Evolutionary conservation across 371 early-diverging fungal species (phyloP).

Genomic region (Blakeslea trispora): DNA sequence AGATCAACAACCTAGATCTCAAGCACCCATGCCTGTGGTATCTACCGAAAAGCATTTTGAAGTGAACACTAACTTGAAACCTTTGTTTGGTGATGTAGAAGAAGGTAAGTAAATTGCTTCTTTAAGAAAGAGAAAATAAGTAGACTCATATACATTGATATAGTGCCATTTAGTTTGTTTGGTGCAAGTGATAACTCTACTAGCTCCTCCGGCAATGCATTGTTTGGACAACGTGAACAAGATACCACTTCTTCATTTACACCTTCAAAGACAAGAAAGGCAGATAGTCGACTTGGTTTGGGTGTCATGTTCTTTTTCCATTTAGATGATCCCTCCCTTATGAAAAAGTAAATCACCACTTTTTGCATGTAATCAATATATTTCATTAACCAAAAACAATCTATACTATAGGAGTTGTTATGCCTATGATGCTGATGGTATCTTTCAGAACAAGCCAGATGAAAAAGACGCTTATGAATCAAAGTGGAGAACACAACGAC

Average conservation of each 20-base stretch:
- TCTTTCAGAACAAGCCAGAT: conserved; percentile 36
- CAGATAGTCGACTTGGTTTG: conserved; percentile 26
- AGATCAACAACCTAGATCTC: conserved; percentile 14
- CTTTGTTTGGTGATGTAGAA: conserved; percentile 53
- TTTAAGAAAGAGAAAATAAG: neutral
- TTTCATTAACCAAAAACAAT: neutral
- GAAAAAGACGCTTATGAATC: conserved; percentile 30
- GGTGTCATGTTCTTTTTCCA: conserved; percentile 52
- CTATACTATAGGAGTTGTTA: conserved; percentile 41
- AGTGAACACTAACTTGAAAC: conserved; percentile 59
- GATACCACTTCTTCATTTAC: neutral
- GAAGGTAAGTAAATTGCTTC: conserved; percentile 12
- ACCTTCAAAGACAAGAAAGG: conserved; percentile 20
- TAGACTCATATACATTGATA: neutral
- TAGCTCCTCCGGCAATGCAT: conserved; percentile 5
- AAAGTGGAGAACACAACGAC: conserved; percentile 35
- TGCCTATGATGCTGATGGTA: conserved; percentile 41
- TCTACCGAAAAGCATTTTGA: conserved; percentile 51
- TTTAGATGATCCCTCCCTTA: conserved; percentile 31
- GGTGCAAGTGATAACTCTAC: conserved; percentile 39
- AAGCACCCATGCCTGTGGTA: conserved; percentile 36
- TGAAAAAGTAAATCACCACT: conserved; percentile 46
- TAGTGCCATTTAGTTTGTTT: conserved; percentile 55
- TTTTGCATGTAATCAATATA: neutral
- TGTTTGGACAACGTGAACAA: conserved; percentile 1